Percentiles rank a stretch among this genome's conserved stretches.
phyloP scores from a whole-genome alignment of 495 filamentous ascomycete genomes.

The Xylaria grammica region DNA sequence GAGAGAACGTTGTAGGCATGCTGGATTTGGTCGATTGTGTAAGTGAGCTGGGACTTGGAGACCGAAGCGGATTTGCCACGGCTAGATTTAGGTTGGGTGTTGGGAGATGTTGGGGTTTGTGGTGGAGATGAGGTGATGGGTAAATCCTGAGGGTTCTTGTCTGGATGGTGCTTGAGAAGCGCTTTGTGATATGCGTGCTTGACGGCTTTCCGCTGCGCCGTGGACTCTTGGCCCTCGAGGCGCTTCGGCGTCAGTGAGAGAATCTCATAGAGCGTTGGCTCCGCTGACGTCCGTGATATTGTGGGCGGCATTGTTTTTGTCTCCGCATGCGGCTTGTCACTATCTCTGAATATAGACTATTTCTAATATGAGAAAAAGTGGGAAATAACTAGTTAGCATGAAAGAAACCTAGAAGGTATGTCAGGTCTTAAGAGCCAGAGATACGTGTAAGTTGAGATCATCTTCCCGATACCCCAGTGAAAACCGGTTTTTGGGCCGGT shows the following conservation, averaged over 20 bases:
- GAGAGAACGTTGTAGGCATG: constrained; percentile 75
- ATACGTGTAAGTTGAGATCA: constrained; percentile 25
- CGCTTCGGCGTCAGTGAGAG: constrained; percentile 46
- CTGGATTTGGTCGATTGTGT: constrained; percentile 79
- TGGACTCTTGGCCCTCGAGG: constrained; percentile 31
- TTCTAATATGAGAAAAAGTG: background rate
- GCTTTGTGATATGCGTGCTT: constrained; percentile 81
- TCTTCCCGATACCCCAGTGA: background rate
- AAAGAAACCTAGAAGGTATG: background rate
- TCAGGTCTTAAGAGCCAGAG: background rate
- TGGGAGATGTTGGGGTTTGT: constrained; percentile 21
- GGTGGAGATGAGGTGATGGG: constrained; percentile 22
- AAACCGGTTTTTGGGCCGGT: constrained; percentile 22
- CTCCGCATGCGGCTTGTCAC: background rate
- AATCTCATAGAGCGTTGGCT: constrained; percentile 52
- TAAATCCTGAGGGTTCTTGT: constrained; percentile 58
- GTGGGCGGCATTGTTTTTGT: constrained; percentile 30
- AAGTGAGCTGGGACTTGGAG: constrained; percentile 30
- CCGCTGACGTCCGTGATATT: constrained; percentile 36
- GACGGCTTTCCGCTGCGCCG: constrained; percentile 46
- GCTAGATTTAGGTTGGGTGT: constrained; percentile 18
- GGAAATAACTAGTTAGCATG: background rate
- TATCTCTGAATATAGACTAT: background rate
- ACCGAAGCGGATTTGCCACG: constrained; percentile 19
- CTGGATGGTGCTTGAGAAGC: constrained; percentile 79